These are phyloP conservation scores for Candida sphagnicola DNA, from an alignment of 805 yeast species.

Conservation along the genomic window DNA sequence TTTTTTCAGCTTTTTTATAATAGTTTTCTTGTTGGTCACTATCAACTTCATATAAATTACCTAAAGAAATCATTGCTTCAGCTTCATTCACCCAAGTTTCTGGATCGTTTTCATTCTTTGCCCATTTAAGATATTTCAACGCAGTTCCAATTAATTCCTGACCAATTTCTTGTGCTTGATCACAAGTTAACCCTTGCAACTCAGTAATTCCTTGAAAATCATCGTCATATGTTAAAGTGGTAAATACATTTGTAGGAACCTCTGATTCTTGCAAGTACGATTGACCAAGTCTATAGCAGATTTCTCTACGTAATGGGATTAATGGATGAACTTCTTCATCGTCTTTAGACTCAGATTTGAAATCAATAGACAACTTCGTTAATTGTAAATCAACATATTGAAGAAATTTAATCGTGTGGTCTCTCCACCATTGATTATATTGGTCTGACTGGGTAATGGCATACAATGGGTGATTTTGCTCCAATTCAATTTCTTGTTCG, in stretches of 20 bases:
- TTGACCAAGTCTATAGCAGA: constrained; percentile 57
- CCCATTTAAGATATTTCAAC: constrained; percentile 49
- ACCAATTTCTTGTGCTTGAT: constrained; percentile 49
- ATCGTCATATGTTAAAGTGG: constrained; percentile 56
- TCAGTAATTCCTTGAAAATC: constrained; percentile 26
- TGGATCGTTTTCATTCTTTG: constrained; percentile 71
- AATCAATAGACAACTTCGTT: constrained; percentile 2
- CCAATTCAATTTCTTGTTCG: constrained; percentile 35
- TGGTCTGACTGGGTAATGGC: constrained; percentile 34
- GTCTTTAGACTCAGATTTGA: constrained; percentile 6
- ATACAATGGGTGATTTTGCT: constrained; percentile 55
- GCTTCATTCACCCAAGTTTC: constrained; percentile 81
- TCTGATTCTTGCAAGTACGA: constrained; percentile 64
- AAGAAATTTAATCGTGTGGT: constrained; percentile 33
- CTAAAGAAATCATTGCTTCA: constrained; percentile 78
- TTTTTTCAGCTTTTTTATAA: constrained; percentile 66
- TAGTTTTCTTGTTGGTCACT: constrained; percentile 61
- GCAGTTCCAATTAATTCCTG: constrained; percentile 49
- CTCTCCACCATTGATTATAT: constrained; percentile 57
- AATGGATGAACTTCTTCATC: constrained; percentile 6
- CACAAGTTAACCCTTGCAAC: constrained; percentile 30
- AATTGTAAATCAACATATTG: constrained; percentile 22
- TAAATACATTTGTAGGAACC: constrained; percentile 50
- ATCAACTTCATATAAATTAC: constrained; percentile 66
- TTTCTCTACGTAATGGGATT: constrained; percentile 28